These are phyloP conservation scores for Phytopythium oedochilum DNA, from an alignment of 352 stramenopile species.

Conservation along the genomic window DNA sequence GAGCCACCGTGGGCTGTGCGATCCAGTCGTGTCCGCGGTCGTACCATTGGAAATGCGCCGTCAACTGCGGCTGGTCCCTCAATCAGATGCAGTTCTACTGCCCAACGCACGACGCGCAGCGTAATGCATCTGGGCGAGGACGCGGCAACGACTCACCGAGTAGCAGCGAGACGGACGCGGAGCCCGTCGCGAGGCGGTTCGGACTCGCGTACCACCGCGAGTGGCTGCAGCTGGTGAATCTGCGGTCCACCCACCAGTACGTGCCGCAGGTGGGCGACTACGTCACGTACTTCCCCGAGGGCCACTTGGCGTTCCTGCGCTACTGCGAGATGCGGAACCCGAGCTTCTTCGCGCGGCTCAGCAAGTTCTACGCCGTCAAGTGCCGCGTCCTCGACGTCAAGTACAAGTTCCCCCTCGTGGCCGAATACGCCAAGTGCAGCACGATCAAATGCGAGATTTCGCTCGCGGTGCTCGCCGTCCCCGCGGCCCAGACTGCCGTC, in stretches of 20 bases:
- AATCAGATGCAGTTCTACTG: slow-evolving; percentile 86
- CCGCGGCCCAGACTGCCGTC: slow-evolving; percentile 24
- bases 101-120: slow-evolving; percentile 30
- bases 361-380: slow-evolving; percentile 64
- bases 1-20: slow-evolving; percentile 76
- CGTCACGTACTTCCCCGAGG: slow-evolving; percentile 78
- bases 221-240: slow-evolving; percentile 62
- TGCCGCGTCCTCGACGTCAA: slow-evolving; percentile 71
- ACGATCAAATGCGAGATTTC: slow-evolving; percentile 72
- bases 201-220: slow-evolving; percentile 67
- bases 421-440: slow-evolving; percentile 50
- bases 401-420: slow-evolving; percentile 64
- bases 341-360: slow-evolving; percentile 44
- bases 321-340: slow-evolving; percentile 32
- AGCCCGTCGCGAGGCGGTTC: slow-evolving; percentile 55
- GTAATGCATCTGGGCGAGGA: not conserved
- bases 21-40: slow-evolving; percentile 55
- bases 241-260: slow-evolving; percentile 58
- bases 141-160: not conserved
- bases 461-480: slow-evolving; percentile 56
- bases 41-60: slow-evolving; percentile 83
- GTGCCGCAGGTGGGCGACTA: slow-evolving; percentile 79
- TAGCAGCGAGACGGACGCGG: slow-evolving; percentile 11
- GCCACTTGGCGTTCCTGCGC: slow-evolving; percentile 47
- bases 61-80: slow-evolving; percentile 59